These are phyloP conservation scores for Leishmania lainsoni DNA, from an alignment of 208 protist species.

Conservation along the genomic window DNA sequence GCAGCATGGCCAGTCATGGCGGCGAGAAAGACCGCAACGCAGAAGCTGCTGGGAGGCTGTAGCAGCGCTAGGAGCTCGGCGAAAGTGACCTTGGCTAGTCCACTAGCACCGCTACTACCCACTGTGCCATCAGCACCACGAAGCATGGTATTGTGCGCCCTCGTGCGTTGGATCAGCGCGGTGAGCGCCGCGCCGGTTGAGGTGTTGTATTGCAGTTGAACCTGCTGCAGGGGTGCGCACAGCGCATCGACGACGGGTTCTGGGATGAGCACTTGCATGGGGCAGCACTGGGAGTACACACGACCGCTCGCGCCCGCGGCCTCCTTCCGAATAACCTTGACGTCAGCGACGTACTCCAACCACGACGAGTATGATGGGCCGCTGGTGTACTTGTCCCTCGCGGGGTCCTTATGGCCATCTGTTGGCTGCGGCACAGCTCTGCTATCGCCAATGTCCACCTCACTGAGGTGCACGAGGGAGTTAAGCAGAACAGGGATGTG, in stretches of 20 bases:
- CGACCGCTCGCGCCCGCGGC: constrained; percentile 1
- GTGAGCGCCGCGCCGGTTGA: background rate
- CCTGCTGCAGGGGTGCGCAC: constrained; percentile 3
- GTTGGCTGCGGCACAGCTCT: background rate
- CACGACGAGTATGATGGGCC: constrained; percentile 2
- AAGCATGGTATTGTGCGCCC: background rate
- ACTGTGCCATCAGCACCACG: background rate
- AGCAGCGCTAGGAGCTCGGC: constrained; percentile 14
- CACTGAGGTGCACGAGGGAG: background rate
- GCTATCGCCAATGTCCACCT: background rate
- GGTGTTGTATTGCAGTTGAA: background rate
- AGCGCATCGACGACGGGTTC: background rate
- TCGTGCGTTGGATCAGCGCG: constrained; percentile 1
- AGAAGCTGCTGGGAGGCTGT: constrained; percentile 3
- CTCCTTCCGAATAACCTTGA: constrained; percentile 4
- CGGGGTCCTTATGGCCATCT: background rate
- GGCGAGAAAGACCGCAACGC: constrained; percentile 6
- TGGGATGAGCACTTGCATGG: constrained; percentile 23
- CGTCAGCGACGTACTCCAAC: constrained; percentile 24
- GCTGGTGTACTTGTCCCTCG: background rate
- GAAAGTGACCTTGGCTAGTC: background rate
- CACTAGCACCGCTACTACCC: background rate
- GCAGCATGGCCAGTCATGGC: constrained; percentile 7
- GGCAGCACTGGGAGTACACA: constrained; percentile 17
- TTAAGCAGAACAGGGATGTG: constrained; percentile 29